Evolutionary conservation across 2,329 filamentous ascomycete species (phyloP).

Genomic region (Microsporum canis): DNA sequence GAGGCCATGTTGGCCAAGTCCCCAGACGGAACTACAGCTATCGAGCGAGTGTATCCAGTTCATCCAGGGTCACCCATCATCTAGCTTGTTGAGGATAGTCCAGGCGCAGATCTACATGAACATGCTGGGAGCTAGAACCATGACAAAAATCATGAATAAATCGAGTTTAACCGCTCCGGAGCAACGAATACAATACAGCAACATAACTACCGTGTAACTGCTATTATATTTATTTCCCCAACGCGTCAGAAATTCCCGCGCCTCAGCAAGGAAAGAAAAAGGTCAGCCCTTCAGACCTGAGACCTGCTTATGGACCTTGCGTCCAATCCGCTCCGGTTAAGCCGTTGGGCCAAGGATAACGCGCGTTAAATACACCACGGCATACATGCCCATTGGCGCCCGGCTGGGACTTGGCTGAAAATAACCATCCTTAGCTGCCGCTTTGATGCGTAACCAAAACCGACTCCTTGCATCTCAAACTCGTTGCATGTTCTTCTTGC

Average conservation of each 20-base stretch:
- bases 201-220: background rate
- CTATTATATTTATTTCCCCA: background rate
- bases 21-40: background rate
- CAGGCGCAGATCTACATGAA: background rate
- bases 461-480: background rate
- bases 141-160: background rate
- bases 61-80: background rate
- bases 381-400: background rate
- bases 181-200: background rate
- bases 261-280: background rate
- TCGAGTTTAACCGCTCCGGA: background rate
- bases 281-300: background rate
- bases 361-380: background rate
- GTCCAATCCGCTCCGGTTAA: background rate
- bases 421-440: too few relatives aligned
- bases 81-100: background rate
- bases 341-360: background rate
- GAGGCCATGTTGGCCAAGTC: background rate
- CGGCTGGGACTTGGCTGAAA: background rate
- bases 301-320: background rate
- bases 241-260: background rate
- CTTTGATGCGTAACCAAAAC: background rate
- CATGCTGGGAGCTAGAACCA: background rate
- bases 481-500: background rate
- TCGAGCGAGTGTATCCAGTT: background rate